These are phyloP conservation scores for Hanseniaspora uvarum DNA, from an alignment of 1,139 yeast species.

Conservation along the genomic window DNA sequence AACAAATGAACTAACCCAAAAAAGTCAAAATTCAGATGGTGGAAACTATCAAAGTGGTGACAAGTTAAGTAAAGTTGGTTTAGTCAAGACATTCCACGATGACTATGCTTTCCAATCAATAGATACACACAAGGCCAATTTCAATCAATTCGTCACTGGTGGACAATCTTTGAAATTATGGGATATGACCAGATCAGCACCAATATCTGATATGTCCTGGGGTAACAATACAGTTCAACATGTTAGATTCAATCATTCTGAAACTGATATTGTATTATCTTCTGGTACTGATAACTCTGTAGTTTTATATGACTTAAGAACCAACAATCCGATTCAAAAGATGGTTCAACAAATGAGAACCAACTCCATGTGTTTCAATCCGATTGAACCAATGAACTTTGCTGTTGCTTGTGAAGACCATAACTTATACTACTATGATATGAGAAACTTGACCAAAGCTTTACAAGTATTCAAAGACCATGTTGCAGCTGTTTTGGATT, in stretches of 20 bases:
- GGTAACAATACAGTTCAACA: conserved; percentile 83
- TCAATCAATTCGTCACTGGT: conserved; percentile 71
- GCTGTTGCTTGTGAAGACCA: conserved; percentile 93
- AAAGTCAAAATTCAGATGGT: not conserved
- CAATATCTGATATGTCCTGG: conserved; percentile 75
- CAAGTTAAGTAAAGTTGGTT: conserved; percentile 33
- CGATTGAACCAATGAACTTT: conserved; percentile 92
- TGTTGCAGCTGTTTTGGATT: conserved; percentile 88
- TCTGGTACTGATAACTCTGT: conserved; percentile 89
- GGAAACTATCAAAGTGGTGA: not conserved
- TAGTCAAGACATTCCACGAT: conserved; percentile 68
- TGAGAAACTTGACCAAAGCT: conserved; percentile 77
- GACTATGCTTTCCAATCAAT: conserved; percentile 75
- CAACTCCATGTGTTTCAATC: conserved; percentile 89
- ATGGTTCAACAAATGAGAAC: conserved; percentile 74
- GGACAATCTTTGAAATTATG: conserved; percentile 82
- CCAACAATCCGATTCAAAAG: conserved; percentile 88
- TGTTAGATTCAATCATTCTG: conserved; percentile 82
- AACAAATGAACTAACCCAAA: conserved; percentile 24
- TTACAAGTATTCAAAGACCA: conserved; percentile 86
- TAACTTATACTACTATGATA: conserved; percentile 88
- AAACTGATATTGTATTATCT: conserved; percentile 78
- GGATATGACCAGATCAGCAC: conserved; percentile 74
- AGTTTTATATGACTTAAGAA: conserved; percentile 80
- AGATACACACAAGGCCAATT: conserved; percentile 71